phyloP scores from a whole-genome alignment of 2,329 filamentous ascomycete genomes.

The Penicillium sp. region DNA sequence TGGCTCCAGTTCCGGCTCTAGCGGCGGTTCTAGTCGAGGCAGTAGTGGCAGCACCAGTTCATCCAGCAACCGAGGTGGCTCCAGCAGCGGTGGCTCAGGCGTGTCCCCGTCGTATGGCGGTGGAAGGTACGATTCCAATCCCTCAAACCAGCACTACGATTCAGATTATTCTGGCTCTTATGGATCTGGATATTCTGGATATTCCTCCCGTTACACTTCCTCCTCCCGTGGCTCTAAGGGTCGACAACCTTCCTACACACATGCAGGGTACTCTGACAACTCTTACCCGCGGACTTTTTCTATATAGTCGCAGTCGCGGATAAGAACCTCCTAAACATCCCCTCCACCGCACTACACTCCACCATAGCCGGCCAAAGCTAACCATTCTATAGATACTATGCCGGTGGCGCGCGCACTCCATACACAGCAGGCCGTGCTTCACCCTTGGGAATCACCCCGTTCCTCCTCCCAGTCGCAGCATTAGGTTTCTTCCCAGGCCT shows the following conservation, averaged over 20 bases:
- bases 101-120: conserved; percentile 17
- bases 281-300: background rate
- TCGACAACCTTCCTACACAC: background rate
- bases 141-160: no score
- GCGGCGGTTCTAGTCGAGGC: conserved; percentile 25
- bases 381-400: conserved; percentile 54
- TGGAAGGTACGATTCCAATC: conserved; percentile 19
- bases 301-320: background rate
- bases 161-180: conserved; percentile 11
- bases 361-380: conserved; percentile 27
- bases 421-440: conserved; percentile 34
- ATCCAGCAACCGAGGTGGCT: conserved; percentile 27
- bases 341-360: background rate
- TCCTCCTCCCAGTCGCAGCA: conserved; percentile 53
- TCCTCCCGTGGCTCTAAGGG: background rate
- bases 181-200: background rate
- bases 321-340: background rate
- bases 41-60: conserved; percentile 25
- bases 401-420: conserved; percentile 48
- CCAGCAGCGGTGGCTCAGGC: conserved; percentile 29
- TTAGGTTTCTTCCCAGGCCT: conserved; percentile 56
- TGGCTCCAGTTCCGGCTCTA: conserved; percentile 10
- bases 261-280: background rate
- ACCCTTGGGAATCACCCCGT: conserved; percentile 54
- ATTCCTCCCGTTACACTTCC: background rate